A percentile compares a stretch with the other conserved stretches of the same genome.
phyloP scores from a whole-genome alignment of 352 stramenopile genomes.

The Pythium plurisporium region DNA sequence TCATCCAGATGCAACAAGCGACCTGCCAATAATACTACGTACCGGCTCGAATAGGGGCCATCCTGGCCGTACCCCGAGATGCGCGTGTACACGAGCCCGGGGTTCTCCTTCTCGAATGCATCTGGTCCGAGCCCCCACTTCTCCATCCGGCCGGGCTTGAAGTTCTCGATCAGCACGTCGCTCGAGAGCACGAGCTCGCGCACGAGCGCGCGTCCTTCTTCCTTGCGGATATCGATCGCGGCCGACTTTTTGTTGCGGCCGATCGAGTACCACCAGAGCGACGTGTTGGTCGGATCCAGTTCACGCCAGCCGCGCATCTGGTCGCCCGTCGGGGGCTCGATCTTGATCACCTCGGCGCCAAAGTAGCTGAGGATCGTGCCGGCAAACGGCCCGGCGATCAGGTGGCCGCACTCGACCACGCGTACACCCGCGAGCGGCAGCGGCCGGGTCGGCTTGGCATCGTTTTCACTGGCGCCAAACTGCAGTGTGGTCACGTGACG shows the following conservation, averaged over 20 bases:
- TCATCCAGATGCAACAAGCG: too few species aligned
- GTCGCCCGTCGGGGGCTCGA: conserved; percentile 82
- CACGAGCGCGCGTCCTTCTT: conserved; percentile 57
- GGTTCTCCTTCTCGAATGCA: conserved; percentile 66
- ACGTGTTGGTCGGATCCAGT: conserved; percentile 68
- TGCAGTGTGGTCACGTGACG: conserved; percentile 16
- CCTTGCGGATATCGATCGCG: conserved; percentile 74
- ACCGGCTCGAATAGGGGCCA: conserved; percentile 70
- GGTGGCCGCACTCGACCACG: conserved; percentile 75
- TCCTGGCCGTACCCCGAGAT: conserved; percentile 83
- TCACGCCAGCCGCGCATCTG: conserved; percentile 78
- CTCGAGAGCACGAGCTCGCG: conserved; percentile 65
- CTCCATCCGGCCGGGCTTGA: conserved; percentile 84
- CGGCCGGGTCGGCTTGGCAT: conserved; percentile 3
- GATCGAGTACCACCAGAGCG: conserved; percentile 87
- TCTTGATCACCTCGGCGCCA: conserved; percentile 88
- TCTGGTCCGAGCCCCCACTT: conserved; percentile 80
- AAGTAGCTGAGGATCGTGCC: conserved; percentile 87
- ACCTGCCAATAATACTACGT: not conserved
- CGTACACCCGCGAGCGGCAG: conserved; percentile 57
- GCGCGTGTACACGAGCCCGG: conserved; percentile 78
- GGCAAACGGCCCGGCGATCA: conserved; percentile 78
- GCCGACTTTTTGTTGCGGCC: conserved; percentile 87
- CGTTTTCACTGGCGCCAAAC: not conserved
- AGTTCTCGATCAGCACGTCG: conserved; percentile 89